phyloP scores from a whole-genome alignment of 2,329 filamentous ascomycete species.

The Elsinoe australis region DNA sequence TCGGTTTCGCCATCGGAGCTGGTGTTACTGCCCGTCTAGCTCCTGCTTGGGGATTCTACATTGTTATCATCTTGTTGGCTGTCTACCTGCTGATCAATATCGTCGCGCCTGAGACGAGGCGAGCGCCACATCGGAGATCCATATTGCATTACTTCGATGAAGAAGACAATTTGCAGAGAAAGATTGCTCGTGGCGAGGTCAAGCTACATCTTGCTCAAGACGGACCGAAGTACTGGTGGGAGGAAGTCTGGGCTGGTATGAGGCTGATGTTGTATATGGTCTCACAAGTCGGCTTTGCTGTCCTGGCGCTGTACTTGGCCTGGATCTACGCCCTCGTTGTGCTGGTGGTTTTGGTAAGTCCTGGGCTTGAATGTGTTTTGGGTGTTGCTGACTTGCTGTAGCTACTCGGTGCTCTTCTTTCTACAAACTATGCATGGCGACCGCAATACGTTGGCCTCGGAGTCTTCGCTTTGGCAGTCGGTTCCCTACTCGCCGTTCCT shows the following conservation, averaged over 20 bases:
- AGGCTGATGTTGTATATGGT: conserved; percentile 62
- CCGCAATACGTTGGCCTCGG: conserved; percentile 60
- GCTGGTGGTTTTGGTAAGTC: conserved; percentile 58
- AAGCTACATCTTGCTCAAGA: conserved; percentile 67
- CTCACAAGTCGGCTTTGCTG: conserved; percentile 63
- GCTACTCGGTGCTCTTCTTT: conserved; percentile 63
- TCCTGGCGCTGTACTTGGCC: conserved; percentile 63
- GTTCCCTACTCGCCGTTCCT: conserved; percentile 61
- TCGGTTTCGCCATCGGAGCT: conserved; percentile 67
- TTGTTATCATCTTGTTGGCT: conserved; percentile 60
- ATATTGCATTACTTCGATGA: conserved; percentile 54
- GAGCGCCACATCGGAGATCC: conserved; percentile 60
- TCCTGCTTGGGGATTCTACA: conserved; percentile 68
- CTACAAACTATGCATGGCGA: conserved; percentile 56
- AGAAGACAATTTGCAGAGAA: conserved; percentile 42
- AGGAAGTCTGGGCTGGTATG: conserved; percentile 66
- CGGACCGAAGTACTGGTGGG: conserved; percentile 67
- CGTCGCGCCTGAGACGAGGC: conserved; percentile 62
- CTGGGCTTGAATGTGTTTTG: no score
- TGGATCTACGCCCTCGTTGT: conserved; percentile 76
- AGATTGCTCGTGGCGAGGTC: conserved; percentile 63
- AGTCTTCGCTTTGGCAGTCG: conserved; percentile 58
- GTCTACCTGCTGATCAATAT: conserved; percentile 62
- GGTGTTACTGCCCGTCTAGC: conserved; percentile 56
- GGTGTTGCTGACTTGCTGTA: conserved; percentile 29